phyloP scores from a whole-genome alignment of 1,284 basidiomycete genomes.

The Golubevia pallescens region DNA sequence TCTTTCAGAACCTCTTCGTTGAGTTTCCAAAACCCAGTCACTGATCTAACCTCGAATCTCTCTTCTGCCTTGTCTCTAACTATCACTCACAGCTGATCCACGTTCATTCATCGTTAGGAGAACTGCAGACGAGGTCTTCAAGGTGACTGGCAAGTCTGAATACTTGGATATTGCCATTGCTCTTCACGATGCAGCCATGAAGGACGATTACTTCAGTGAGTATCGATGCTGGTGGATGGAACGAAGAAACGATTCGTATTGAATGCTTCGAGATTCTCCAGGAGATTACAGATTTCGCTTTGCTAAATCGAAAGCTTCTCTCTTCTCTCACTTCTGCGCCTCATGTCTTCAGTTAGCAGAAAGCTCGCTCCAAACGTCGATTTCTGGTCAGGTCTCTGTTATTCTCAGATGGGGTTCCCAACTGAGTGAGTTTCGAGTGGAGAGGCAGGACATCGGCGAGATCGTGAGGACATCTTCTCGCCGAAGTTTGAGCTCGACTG shows the following conservation, averaged over 20 bases:
- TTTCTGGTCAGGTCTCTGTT: conserved; percentile 69
- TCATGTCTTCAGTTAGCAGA: too few relatives aligned
- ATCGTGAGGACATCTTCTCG: too few relatives aligned
- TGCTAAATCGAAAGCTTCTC: too few relatives aligned
- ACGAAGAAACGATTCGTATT: too few relatives aligned
- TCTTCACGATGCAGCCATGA: conserved; percentile 82
- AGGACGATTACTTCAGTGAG: conserved; percentile 80
- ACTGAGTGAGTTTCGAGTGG: too few relatives aligned
- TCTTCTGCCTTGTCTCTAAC: neutral
- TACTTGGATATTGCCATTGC: conserved; percentile 84
- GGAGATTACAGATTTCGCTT: too few relatives aligned
- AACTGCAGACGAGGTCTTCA: conserved; percentile 78
- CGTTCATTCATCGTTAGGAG: conserved; percentile 84
- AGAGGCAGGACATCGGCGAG: too few relatives aligned
- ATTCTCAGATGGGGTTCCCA: too few relatives aligned
- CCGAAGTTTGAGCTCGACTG: conserved; percentile 15
- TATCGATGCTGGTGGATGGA: too few relatives aligned
- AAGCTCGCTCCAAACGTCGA: conserved; percentile 87
- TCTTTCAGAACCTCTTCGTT: too few relatives aligned
- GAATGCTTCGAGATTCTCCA: too few relatives aligned
- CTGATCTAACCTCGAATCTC: conserved; percentile 1
- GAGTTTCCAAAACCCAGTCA: conserved; percentile 2
- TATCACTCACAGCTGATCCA: conserved; percentile 75
- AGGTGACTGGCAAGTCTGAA: conserved; percentile 75
- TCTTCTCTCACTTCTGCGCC: too few relatives aligned